A percentile compares a stretch with the other conserved stretches of the same genome.
These are phyloP conservation scores for Penicillium sp. DNA, from an alignment of 2,329 filamentous ascomycete species.

Conservation along the genomic window DNA sequence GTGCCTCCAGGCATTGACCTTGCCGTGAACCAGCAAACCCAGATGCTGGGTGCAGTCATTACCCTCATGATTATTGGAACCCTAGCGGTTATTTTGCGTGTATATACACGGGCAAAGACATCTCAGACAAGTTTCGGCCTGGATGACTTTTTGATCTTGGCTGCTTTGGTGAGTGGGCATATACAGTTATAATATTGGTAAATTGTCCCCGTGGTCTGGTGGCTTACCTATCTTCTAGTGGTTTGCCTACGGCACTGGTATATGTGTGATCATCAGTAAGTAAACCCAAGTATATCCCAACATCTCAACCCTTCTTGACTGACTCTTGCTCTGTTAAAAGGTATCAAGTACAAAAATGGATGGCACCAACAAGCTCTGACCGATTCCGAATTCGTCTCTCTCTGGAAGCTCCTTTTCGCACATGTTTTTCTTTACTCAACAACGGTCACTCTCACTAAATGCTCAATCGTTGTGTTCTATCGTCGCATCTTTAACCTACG, in stretches of 20 bases:
- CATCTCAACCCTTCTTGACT: not conserved
- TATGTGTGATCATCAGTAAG: slow-evolving; percentile 11
- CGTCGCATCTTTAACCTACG: slow-evolving; percentile 34
- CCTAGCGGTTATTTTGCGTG: slow-evolving; percentile 8
- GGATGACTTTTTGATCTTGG: slow-evolving; percentile 12
- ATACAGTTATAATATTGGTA: not conserved
- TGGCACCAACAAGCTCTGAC: slow-evolving; percentile 17
- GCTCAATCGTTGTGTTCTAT: slow-evolving; percentile 37
- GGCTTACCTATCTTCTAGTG: not conserved
- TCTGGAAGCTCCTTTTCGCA: slow-evolving; percentile 30
- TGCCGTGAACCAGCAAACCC: slow-evolving; percentile 1
- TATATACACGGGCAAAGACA: slow-evolving; percentile 8
- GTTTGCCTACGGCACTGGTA: slow-evolving; percentile 4
- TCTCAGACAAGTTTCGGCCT: slow-evolving; percentile 4
- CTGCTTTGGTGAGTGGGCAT: slow-evolving; percentile 1
- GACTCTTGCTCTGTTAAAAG: not conserved
- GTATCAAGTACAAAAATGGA: slow-evolving; percentile 16
- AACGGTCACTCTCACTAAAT: slow-evolving; percentile 32
- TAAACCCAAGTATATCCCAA: not conserved
- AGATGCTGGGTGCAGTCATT: slow-evolving; percentile 5
- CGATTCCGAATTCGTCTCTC: slow-evolving; percentile 6
- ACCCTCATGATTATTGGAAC: slow-evolving; percentile 9
- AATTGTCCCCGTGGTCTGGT: too few species aligned
- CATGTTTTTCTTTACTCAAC: slow-evolving; percentile 35
- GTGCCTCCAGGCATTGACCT: slow-evolving; percentile 8